Evolutionary conservation across 2,329 filamentous ascomycete species (phyloP).

Genomic region (Curvularia sp.): DNA sequence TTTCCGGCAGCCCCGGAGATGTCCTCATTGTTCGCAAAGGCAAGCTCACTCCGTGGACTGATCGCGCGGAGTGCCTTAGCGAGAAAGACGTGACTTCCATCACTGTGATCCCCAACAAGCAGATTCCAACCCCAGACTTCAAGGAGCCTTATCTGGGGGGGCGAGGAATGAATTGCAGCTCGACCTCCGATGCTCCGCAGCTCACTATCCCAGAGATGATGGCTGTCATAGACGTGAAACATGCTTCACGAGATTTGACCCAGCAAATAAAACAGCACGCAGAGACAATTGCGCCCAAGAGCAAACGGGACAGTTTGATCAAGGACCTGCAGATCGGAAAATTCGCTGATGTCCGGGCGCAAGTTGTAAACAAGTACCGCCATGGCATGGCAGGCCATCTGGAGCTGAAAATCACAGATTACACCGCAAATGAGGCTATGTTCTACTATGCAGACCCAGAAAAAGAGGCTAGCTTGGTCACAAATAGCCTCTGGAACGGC

Average conservation of each 20-base stretch:
- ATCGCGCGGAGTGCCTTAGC: conserved; percentile 22
- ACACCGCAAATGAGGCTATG: conserved; percentile 63
- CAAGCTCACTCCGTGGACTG: conserved; percentile 26
- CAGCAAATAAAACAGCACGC: conserved; percentile 28
- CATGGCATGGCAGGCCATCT: conserved; percentile 45
- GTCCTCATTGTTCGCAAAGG: conserved; percentile 65
- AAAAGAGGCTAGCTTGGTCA: conserved; percentile 29
- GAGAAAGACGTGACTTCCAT: conserved; percentile 3
- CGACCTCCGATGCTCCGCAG: conserved; percentile 6
- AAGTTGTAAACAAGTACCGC: conserved; percentile 68
- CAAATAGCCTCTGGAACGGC: conserved; percentile 67
- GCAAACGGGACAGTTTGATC: conserved; percentile 60
- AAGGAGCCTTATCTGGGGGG: conserved; percentile 29
- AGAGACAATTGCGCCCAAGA: conserved; percentile 10
- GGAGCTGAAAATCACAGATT: conserved; percentile 37
- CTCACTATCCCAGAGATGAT: conserved; percentile 31
- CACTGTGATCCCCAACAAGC: conserved; percentile 27
- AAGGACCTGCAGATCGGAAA: conserved; percentile 63
- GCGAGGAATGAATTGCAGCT: conserved; percentile 19
- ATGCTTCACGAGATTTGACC: conserved; percentile 24
- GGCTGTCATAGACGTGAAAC: conserved; percentile 35
- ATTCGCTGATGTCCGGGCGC: conserved; percentile 74
- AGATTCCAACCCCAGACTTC: conserved; percentile 29
- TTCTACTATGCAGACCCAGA: conserved; percentile 59
- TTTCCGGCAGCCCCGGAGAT: conserved; percentile 60